Evolutionary conservation across 768 basidiomycete genomes (phyloP), one percentile per base, ranked within the genome.

Genomic region (Phylloporus sp.): DNA sequence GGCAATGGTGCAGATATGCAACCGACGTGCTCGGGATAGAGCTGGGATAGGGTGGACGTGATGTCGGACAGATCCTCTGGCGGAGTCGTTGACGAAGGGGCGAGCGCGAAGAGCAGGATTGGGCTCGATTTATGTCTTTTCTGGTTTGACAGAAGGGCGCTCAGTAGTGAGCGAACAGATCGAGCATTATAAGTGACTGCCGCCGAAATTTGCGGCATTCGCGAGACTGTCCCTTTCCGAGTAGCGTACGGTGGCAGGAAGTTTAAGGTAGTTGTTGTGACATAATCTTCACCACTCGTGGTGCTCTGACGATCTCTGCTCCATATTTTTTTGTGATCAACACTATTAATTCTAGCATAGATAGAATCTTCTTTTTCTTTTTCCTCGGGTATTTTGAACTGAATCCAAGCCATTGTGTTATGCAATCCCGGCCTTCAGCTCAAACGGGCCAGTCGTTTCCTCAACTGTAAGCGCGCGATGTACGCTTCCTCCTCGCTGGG

Each of bases 1-100:
- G 69, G 67, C 13, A 77, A 53, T 1, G 78, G 74, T 1, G 78
- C 75, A 10, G 81, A 77, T 35, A 88, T 73, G 56, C 85, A 87
- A 4, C 86, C 86, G 15, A 84, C 60, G 21, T 77, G 71, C 6
- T 67, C 46, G 49, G 60, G 52, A 14, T 70, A 68, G 49, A 77
- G 68, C 5, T 65, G 61, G 3, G 68, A 72, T 7, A 82, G 58
- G 8, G 58, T 53, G 5, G 66, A 57, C 28, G 73, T 73, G 13
- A 74, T 64, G 4, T 56, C 53, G 14, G 74, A 70, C 17, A 81
- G 46, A 21, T 50, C 32, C 6, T 53, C 53, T 35, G 56, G 60
- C 9, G 55, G 37, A 18, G 54, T 56, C 27, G 52, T 50, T 21
- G 48, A 33, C 6, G 64, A 63, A 32, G 64, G 65, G 4, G 64